Base-by-base conservation (phyloP, 2,329 filamentous ascomycete genomes). In the Colletotrichum graminicola region DNA sequence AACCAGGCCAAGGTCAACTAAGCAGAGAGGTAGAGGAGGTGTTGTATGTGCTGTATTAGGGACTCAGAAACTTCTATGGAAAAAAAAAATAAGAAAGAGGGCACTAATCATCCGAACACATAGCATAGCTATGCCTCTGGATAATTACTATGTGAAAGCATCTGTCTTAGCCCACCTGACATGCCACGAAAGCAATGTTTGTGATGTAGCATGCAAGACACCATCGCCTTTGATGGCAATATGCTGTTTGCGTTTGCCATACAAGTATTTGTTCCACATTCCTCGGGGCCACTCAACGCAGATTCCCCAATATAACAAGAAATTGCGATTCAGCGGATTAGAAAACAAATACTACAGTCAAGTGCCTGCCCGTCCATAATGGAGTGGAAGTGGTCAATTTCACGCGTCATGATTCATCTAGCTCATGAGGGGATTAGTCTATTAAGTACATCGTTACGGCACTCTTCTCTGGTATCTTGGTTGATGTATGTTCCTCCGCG, bases 1-100 rank as follows among this genome's bases (percentile, higher is more conserved):
- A 56, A 51, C 39, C 72, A 78, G 72, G 77, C 76, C 1, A 66
- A 54, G 32, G 76, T 77, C 41, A 78, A 78, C 75, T 78, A 75
- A 73, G 21, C 4, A 3, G 12, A 16, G 23, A 16, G 23, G 6
- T 6, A 4, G 11, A 16, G 16, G 16, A 1, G 4, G 47, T 2
- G 47, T 12, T 26, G 47, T 6, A 29, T 4, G n/a, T 14, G 18
- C 8, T 45, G 39, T 7, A 29, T 23, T 5, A 14, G 12, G n/a
- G 11, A 18, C 3, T 18, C 5, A 5, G 16, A 18, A 43, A 12
- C 7, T 11, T 36, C 11, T 36, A 11, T 36, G 4, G 16, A 39
- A 14, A 39, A 16, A 39, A 14, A 14, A 39, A 3, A 39, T 14
- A 8, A 39, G 8, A 11, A 8, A 11, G 7, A 21, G 8, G 8